Base-by-base conservation (phyloP, 805 yeast species). In the Lipomyces yamadae region DNA sequence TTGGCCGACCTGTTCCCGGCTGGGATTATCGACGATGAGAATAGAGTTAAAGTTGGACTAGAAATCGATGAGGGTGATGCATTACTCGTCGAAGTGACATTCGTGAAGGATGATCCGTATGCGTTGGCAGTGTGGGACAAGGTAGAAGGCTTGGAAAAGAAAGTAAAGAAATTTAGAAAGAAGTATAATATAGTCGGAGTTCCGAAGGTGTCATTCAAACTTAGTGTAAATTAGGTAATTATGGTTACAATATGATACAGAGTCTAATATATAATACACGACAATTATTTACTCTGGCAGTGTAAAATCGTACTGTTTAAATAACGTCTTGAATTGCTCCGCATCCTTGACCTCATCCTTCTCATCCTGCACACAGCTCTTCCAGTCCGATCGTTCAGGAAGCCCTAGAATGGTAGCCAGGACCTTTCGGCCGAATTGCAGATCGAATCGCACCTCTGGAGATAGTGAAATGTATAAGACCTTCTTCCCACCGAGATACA, bases 351-450 rank as follows among this genome's bases (percentile, higher is more conserved):
- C 79, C 74, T 93, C 97, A 70, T 86, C 85, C n/a, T 79, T 78
- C 56, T 78, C 79, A 0, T 88, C 78, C 75, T 92, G 96, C 58
- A 79, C 78, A 73, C 97, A 92, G 61, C 85, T 84, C 64, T 88
- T 88, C 98, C 97, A 92, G 65, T 86, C 86, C 69, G 92, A 81
- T 33, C 79, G 68, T 61, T 86, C 87, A 1, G 89, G 88, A 15
- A 84, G 79, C 56, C 82, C 85, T 60, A 92, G 74, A 2, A 88
- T 77, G 68, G 81, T 81, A 0, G 97, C 93, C 35, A 91, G 73
- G 0, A 90, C 92, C 73, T 92, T 83, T 75, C 98, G 81, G 1
- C 97, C 96, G 73, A 93, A 90, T 72, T 91, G 97, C 13, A 91
- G 77, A 75, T 93, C 97, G 7, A 92, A 78, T 11, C 81, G 71